Conservation (phyloP, 2,329 filamentous ascomycete genomes). For the Nemania abortiva region DNA sequence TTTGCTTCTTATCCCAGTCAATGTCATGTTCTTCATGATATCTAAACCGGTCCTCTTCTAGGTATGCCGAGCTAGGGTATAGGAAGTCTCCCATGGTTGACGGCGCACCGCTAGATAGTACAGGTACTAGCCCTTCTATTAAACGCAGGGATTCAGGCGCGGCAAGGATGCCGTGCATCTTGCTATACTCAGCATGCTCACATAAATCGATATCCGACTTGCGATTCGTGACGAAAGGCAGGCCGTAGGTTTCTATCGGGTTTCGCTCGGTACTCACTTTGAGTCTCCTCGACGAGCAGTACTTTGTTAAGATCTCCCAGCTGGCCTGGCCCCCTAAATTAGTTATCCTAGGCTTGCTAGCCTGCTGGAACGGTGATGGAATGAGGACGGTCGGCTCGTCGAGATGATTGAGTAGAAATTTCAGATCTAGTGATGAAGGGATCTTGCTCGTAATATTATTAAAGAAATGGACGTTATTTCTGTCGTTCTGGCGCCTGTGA, state of each 20-base stretch:
- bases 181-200: conserved; percentile 57
- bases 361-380: conserved; percentile 33
- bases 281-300: conserved; percentile 42
- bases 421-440: conserved; percentile 54
- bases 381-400: conserved; percentile 61
- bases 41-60: conserved; percentile 55
- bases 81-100: conserved; percentile 66
- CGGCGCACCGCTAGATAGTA: conserved; percentile 59
- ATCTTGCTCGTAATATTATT: conserved; percentile 47
- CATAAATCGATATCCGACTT: conserved; percentile 56
- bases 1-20: conserved; percentile 62
- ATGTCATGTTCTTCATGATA: conserved; percentile 59
- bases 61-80: conserved; percentile 64
- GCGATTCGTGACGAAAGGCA: conserved; percentile 55
- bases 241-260: conserved; percentile 37
- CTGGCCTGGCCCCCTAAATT: conserved; percentile 48
- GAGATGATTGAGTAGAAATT: conserved; percentile 61
- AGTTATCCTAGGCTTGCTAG: conserved; percentile 38
- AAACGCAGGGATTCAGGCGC: conserved; percentile 58
- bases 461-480: conserved; percentile 51
- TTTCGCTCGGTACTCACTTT: background rate
- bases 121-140: conserved; percentile 57
- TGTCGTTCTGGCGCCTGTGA: conserved; percentile 50
- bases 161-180: conserved; percentile 60
- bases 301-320: conserved; percentile 52